phyloP scores from a whole-genome alignment of 2,329 filamentous ascomycete species.

The Apiospora sp. region DNA sequence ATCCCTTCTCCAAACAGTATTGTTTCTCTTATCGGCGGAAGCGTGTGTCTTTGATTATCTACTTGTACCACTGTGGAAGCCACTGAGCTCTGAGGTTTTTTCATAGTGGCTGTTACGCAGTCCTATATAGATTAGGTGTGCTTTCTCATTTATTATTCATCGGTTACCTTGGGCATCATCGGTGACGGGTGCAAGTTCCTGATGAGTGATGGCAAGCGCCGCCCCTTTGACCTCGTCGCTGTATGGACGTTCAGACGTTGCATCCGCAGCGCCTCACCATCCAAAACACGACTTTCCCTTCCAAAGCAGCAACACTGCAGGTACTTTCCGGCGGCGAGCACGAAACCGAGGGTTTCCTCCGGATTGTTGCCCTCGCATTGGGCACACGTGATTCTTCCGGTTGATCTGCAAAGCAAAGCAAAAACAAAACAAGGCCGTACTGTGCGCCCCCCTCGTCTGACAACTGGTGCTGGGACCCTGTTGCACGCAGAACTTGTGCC shows the following conservation, averaged over 20 bases:
- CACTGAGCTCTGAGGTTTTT: not conserved
- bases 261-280: constrained; percentile 7
- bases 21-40: constrained; percentile 20
- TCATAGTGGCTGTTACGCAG: constrained; percentile 14
- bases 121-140: not conserved
- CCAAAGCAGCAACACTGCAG: not conserved
- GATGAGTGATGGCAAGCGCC: not conserved
- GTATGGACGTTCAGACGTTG: not conserved
- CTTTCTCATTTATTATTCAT: not conserved
- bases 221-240: not conserved
- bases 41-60: not conserved
- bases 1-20: constrained; percentile 1
- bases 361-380: not conserved
- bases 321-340: not conserved
- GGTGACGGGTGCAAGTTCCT: not conserved
- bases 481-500: not conserved
- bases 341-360: not conserved
- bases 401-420: not conserved
- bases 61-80: not conserved
- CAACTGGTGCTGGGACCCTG: not conserved
- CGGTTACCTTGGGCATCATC: not conserved
- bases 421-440: not conserved
- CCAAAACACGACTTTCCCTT: not conserved
- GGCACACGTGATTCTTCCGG: constrained; percentile 7
- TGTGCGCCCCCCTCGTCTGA: not conserved